Evolutionary conservation across 345 rosid genomes (phyloP), one percentile per base, ranked within the genome.

Genomic region (Sisymbrium altissimum): DNA sequence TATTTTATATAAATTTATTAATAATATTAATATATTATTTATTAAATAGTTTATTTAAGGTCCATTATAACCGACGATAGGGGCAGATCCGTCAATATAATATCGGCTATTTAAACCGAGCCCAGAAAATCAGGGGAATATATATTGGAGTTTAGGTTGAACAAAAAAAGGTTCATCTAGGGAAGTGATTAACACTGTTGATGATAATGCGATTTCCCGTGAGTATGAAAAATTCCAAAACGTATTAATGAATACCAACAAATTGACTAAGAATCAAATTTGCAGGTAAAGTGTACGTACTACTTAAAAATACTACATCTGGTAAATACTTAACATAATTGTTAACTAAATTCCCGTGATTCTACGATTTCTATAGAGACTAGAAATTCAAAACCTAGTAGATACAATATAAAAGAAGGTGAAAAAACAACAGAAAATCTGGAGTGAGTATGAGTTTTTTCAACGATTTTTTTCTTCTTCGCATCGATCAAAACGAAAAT

Each of bases 91-190:
- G 64, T 67, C 49, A 52, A 9, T 17, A 48, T 6, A 33, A 2
- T 0, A 23, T 7, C 0, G 9, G 2, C 43, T 68, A 50, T 39
- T 46, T n/a, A n/a, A 43, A n/a, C 19, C 19, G 49, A 76, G 17
- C 6, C 13, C 68, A 52, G 56, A 50, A 58, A 75, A 68, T 68
- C 57, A 68, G 68, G 69, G 25, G 3, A 3, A 3, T 57, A 56
- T 40, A n/a, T 52, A 52, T 65, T 57, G 9, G 13, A 36, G 21
- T 46, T 38, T 74, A 73, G 71, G 29, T 43, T 15, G 13, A 13
- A 66, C 33, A 27, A 3, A 27, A 1, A 1, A 1, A 3, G 77
- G 38, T 43, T 23, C 17, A 13, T 74, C 33, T 27, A 74, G 53
- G 78, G 17, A 55, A 39, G 54, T 65, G 71, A 9, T 56, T 44